These are phyloP conservation scores for Albizia julibrissin DNA, from an alignment of 306 rosid genomes.

Conservation along the genomic window DNA sequence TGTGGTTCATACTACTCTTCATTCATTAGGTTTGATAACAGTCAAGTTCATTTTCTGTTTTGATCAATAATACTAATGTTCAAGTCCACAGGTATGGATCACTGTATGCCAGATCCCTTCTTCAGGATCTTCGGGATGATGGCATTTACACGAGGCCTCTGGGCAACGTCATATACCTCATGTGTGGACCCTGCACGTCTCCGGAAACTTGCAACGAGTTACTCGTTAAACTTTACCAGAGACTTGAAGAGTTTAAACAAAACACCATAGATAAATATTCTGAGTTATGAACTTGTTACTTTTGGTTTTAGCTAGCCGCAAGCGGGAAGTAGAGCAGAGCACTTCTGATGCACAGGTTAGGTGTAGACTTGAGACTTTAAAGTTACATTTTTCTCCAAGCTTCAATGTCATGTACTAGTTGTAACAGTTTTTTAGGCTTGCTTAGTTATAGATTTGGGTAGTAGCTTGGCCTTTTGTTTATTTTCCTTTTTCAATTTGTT, in stretches of 20 bases:
- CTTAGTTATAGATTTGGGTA: neutral
- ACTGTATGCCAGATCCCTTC: conserved; percentile 68
- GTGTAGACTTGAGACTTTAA: neutral
- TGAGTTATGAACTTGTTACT: neutral
- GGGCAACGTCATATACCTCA: conserved; percentile 83
- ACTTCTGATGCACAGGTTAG: neutral
- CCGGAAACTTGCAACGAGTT: conserved; percentile 67
- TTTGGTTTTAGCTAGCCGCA: conserved; percentile 15
- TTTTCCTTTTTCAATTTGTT: neutral
- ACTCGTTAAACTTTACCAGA: conserved; percentile 60
- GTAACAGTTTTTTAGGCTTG: neutral
- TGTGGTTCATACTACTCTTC: conserved; percentile 23
- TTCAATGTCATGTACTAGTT: neutral
- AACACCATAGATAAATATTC: conserved; percentile 23
- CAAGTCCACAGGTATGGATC: conserved; percentile 70
- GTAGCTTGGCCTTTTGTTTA: neutral
- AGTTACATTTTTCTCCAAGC: neutral
- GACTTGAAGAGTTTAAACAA: conserved; percentile 64
- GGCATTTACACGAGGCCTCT: conserved; percentile 80
- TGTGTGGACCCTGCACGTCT: conserved; percentile 92
- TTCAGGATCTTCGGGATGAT: conserved; percentile 75
- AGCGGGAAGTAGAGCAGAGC: neutral
- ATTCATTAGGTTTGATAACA: neutral
- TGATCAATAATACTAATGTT: conserved; percentile 11
- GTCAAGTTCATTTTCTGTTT: conserved; percentile 10